Evolutionary conservation across 805 yeast genomes (phyloP).

Genomic region (Sugiyamaella boreocaroliniensis): DNA sequence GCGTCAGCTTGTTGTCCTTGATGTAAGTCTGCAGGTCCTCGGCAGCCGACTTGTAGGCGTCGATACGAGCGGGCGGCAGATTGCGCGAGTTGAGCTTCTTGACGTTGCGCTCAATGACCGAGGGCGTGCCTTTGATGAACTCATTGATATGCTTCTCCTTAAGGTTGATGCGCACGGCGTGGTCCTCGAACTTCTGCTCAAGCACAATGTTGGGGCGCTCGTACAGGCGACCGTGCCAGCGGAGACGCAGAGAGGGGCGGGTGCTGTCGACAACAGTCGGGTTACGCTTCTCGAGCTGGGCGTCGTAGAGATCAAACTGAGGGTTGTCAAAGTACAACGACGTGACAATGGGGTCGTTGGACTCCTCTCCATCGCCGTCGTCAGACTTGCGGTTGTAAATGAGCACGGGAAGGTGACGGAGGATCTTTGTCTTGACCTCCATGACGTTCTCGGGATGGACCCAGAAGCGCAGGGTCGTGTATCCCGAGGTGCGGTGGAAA

Average conservation of each 20-base stretch:
- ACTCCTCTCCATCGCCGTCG: constrained; percentile 37
- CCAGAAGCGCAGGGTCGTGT: constrained; percentile 79
- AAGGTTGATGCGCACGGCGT: constrained; percentile 54
- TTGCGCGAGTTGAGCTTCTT: constrained; percentile 60
- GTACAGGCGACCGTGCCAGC: constrained; percentile 81
- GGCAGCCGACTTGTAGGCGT: constrained; percentile 48
- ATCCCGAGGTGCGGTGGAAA: constrained; percentile 32
- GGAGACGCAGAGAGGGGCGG: constrained; percentile 65
- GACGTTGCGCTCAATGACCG: constrained; percentile 44
- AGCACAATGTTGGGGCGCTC: constrained; percentile 72
- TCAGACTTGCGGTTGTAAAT: constrained; percentile 52
- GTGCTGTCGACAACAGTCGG: not conserved
- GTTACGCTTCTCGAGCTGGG: constrained; percentile 59
- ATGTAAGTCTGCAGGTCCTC: constrained; percentile 59
- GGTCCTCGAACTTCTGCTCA: constrained; percentile 61
- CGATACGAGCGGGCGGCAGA: constrained; percentile 45
- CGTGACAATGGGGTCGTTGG: constrained; percentile 72
- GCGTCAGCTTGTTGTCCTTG: constrained; percentile 61
- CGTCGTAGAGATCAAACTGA: constrained; percentile 77
- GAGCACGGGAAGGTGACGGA: constrained; percentile 88
- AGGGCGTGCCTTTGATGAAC: constrained; percentile 51
- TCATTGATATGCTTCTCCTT: constrained; percentile 79
- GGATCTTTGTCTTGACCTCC: constrained; percentile 94
- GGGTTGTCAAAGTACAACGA: constrained; percentile 83
- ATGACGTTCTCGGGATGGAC: constrained; percentile 92